Evolutionary conservation across 495 filamentous ascomycete genomes (phyloP).

Genomic region (Durotheca rogersii): DNA sequence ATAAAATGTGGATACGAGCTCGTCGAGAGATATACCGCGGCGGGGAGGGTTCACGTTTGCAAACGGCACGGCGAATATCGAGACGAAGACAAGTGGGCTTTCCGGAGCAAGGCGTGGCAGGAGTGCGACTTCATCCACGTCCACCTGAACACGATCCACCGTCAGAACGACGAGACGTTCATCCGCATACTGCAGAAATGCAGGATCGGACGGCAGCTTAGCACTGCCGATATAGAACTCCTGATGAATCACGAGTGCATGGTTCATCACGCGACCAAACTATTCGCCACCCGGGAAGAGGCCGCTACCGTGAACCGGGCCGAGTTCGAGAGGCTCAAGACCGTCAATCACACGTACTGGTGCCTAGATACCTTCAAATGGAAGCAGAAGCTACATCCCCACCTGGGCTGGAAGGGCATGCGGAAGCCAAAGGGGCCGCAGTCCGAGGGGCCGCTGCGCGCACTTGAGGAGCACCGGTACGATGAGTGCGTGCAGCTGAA

Average conservation of each 20-base stretch:
- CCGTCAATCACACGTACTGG: slow-evolving; percentile 55
- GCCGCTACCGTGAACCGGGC: slow-evolving; percentile 43
- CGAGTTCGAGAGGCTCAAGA: slow-evolving; percentile 42
- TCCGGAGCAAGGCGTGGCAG: slow-evolving; percentile 41
- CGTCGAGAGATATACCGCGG: slow-evolving; percentile 66
- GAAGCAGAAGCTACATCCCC: slow-evolving; percentile 58
- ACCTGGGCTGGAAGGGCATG: slow-evolving; percentile 59
- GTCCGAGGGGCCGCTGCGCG: slow-evolving; percentile 49
- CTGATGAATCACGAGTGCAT: slow-evolving; percentile 49
- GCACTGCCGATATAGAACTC: slow-evolving; percentile 39
- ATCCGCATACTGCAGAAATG: slow-evolving; percentile 54
- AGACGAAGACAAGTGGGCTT: slow-evolving; percentile 44
- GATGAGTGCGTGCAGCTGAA: slow-evolving; percentile 64
- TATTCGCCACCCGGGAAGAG: slow-evolving; percentile 46
- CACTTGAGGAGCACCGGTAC: slow-evolving; percentile 56
- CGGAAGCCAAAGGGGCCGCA: slow-evolving; percentile 64
- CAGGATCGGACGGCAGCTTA: slow-evolving; percentile 45
- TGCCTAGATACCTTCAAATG: slow-evolving; percentile 68
- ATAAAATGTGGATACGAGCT: slow-evolving; percentile 72
- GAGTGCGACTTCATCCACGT: slow-evolving; percentile 40
- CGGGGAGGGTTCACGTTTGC: slow-evolving; percentile 65
- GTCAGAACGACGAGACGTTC: slow-evolving; percentile 53
- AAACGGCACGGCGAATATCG: slow-evolving; percentile 31
- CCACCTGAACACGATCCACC: slow-evolving; percentile 52
- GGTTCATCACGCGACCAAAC: slow-evolving; percentile 45